These are phyloP conservation scores for Entonaema liquescens DNA, from an alignment of 495 filamentous ascomycete species.

Conservation along the genomic window DNA sequence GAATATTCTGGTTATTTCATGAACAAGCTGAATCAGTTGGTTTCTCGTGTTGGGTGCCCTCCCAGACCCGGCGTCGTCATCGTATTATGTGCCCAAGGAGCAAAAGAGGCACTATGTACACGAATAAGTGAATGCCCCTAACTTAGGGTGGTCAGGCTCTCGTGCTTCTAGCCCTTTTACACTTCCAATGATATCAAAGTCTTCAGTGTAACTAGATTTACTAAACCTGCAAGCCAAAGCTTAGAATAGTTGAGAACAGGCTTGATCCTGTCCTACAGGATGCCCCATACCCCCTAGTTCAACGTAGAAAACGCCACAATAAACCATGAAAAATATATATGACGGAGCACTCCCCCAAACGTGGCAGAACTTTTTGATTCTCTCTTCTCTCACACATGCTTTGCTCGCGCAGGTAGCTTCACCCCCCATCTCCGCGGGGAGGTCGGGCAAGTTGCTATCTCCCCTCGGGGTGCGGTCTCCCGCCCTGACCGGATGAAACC, in stretches of 20 bases:
- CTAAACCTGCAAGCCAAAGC: background rate
- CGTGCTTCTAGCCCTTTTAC: too few relatives aligned
- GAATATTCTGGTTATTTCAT: constrained; percentile 20
- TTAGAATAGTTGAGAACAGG: constrained; percentile 17
- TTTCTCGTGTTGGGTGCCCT: constrained; percentile 14
- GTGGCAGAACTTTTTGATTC: background rate
- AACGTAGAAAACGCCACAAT: constrained; percentile 20
- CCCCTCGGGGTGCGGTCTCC: constrained; percentile 12
- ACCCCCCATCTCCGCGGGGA: constrained; percentile 26
- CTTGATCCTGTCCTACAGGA: constrained; percentile 22
- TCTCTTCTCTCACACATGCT: constrained; percentile 13
- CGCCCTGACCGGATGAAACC: constrained; percentile 26
- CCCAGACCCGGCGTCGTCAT: constrained; percentile 7
- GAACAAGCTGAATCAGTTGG: background rate
- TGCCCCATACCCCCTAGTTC: constrained; percentile 2
- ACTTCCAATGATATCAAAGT: background rate
- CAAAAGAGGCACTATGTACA: background rate
- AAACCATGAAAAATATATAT: constrained; percentile 9
- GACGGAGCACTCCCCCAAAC: background rate
- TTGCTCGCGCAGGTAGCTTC: constrained; percentile 33
- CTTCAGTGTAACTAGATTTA: background rate
- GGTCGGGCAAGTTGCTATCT: constrained; percentile 37
- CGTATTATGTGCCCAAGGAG: background rate
- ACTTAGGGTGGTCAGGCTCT: background rate
- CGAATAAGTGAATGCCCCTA: background rate